phyloP scores from a whole-genome alignment of 495 filamentous ascomycete species.

The Aspergillus diversus region DNA sequence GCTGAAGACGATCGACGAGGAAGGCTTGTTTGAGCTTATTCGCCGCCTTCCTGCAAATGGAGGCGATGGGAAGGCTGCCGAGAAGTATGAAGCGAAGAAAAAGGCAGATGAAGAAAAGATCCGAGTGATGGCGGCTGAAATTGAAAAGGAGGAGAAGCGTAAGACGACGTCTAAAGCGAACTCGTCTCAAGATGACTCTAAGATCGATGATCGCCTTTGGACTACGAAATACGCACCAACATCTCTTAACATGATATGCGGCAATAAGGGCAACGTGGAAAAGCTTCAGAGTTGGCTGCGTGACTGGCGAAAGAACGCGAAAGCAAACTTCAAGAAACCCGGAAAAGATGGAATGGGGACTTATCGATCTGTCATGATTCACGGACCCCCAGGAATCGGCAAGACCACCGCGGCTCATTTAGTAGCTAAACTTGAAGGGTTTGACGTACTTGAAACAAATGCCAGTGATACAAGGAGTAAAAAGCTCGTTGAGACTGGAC shows the following conservation, averaged over 20 bases:
- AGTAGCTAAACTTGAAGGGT: constrained; percentile 89
- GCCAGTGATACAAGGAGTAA: constrained; percentile 98
- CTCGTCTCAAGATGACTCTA: constrained; percentile 23
- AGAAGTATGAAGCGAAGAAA: constrained; percentile 78
- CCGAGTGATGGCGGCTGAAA: constrained; percentile 74
- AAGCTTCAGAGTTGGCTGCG: constrained; percentile 85
- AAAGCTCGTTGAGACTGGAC: constrained; percentile 86
- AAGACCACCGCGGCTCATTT: constrained; percentile 98
- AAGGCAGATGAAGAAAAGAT: constrained; percentile 80
- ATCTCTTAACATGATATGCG: constrained; percentile 83
- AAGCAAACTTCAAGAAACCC: constrained; percentile 72
- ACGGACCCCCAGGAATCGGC: constrained; percentile 94
- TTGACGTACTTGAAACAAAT: constrained; percentile 91
- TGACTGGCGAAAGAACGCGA: constrained; percentile 75
- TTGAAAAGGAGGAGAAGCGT: constrained; percentile 66
- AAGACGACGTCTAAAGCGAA: constrained; percentile 38
- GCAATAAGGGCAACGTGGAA: constrained; percentile 90
- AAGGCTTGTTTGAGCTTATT: constrained; percentile 89
- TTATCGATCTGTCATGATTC: constrained; percentile 85
- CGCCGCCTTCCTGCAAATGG: constrained; percentile 81
- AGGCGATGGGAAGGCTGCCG: constrained; percentile 84
- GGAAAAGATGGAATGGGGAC: constrained; percentile 81
- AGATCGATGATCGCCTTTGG: constrained; percentile 76
- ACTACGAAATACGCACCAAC: constrained; percentile 94
- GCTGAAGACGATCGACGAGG: constrained; percentile 90